Base-by-base conservation (phyloP, 345 rosid species). In the Sonneratia alba region DNA sequence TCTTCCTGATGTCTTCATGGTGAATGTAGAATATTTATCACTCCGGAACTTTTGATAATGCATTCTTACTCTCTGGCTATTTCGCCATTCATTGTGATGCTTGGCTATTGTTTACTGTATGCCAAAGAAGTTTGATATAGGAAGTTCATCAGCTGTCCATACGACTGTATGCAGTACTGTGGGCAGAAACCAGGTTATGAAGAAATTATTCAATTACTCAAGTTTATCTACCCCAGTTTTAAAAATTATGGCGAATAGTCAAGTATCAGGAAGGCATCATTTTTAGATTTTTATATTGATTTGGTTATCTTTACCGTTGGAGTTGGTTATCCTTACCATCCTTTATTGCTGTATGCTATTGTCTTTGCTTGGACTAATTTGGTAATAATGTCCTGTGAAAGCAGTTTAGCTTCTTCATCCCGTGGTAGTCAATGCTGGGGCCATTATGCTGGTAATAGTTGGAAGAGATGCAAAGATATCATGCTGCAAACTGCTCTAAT, bases 381-480 rank as follows among this genome's bases (percentile, higher is more conserved):
- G 36, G 37, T 34, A 34, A 10, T 53, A 40, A 48, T 66, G 64
- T n/a, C 37, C 64, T 75, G 27, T 49, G 16, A 18, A 65, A 79
- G 86, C 85, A 79, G 83, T 76, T 75, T 79, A 63, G 77, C 73
- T 76, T 80, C 69, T 66, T 75, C 75, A 77, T 78, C 78, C 78
- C 66, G 53, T 77, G 68, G 59, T 79, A 84, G 80, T 85, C 81
- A 78, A 90, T 96, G 93, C 77, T 84, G 82, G 89, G 82, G 86
- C 87, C 89, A 87, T 85, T 82, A 89, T 88, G 97, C 91, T 79
- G 96, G 85, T 84, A 77, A 82, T 89, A 82, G 90, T 84, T 77
- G 84, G 98, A 88, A 92, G 94, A 88, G 81, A 96, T 96, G 99
- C 98, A 92, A 87, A 92, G 96, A 90, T 91, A 86, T 89, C 98